Evolutionary conservation across 495 filamentous ascomycete species (phyloP).

Genomic region (Penicilliopsis zonata): DNA sequence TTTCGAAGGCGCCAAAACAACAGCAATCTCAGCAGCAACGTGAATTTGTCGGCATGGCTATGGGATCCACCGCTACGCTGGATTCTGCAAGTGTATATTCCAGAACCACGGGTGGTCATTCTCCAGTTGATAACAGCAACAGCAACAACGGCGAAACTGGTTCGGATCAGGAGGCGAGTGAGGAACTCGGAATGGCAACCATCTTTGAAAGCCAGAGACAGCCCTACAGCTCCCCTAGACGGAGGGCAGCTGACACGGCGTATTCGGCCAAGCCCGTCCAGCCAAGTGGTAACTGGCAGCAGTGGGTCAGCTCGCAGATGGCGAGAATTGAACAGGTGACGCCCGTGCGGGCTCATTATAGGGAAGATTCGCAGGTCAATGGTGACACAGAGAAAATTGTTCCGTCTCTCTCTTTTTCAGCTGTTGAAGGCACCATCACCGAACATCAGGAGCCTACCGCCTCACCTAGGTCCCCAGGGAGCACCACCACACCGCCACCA

Average conservation of each 20-base stretch:
- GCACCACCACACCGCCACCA: conserved; percentile 7
- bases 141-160: too few species aligned
- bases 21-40: background rate
- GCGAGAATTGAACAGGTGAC: conserved; percentile 21
- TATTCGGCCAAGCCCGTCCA: conserved; percentile 1
- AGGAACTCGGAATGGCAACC: conserved; percentile 29
- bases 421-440: conserved; percentile 9
- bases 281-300: conserved; percentile 31
- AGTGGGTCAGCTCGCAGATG: conserved; percentile 36
- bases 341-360: conserved; percentile 36
- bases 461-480: too few species aligned
- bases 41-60: background rate
- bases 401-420: conserved; percentile 8
- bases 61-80: conserved; percentile 4
- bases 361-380: conserved; percentile 48
- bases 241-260: background rate
- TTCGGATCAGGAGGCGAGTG: background rate
- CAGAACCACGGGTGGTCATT: conserved; percentile 35
- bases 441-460: background rate
- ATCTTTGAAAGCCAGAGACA: conserved; percentile 29
- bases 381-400: conserved; percentile 21
- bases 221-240: conserved; percentile 24
- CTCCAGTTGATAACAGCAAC: conserved; percentile 13
- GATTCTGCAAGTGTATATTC: conserved; percentile 45
- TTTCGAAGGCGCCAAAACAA: background rate